Conservation (phyloP, 2,329 filamentous ascomycete genomes). For the Aspergillus neotritici region DNA sequence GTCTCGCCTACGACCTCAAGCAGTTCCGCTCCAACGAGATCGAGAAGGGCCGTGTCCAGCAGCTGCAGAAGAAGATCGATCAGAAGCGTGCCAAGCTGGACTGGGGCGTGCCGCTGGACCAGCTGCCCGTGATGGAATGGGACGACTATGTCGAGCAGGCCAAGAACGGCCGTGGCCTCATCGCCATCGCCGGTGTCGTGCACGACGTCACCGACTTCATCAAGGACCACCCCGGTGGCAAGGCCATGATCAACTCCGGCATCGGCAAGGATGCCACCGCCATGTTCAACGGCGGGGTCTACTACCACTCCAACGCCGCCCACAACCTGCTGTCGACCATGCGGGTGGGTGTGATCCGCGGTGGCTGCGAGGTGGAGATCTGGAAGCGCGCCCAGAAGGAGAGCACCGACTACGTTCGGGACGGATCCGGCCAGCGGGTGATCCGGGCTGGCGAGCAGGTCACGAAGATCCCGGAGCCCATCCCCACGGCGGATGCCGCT, state of each 20-base stretch:
- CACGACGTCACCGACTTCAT: constrained; percentile 82
- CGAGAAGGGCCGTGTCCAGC: constrained; percentile 83
- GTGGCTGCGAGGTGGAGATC: constrained; percentile 84
- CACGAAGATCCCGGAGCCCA: constrained; percentile 74
- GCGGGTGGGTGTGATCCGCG: constrained; percentile 79
- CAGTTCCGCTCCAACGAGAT: constrained; percentile 89
- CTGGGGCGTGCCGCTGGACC: constrained; percentile 80
- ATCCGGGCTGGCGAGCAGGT: constrained; percentile 80
- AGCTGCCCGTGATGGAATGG: constrained; percentile 80
- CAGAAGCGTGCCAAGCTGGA: constrained; percentile 76
- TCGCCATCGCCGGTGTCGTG: constrained; percentile 76
- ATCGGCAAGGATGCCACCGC: constrained; percentile 84
- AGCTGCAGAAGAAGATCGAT: constrained; percentile 87
- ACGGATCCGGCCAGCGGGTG: constrained; percentile 73
- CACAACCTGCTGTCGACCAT: constrained; percentile 86
- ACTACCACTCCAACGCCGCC: constrained; percentile 82
- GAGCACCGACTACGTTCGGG: constrained; percentile 71
- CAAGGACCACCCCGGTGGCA: constrained; percentile 84
- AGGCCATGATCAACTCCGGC: constrained; percentile 74
- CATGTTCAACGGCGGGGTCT: constrained; percentile 88
- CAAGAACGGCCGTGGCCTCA: constrained; percentile 69
- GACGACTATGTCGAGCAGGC: constrained; percentile 75
- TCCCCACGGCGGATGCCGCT: constrained; percentile 77
- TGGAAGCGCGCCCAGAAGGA: constrained; percentile 83
- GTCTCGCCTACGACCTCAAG: constrained; percentile 81